A percentile compares a stretch with the other conserved stretches of the same genome.
Conservation (phyloP, 495 filamentous ascomycete species). For the Parachaetomium inaequale region DNA sequence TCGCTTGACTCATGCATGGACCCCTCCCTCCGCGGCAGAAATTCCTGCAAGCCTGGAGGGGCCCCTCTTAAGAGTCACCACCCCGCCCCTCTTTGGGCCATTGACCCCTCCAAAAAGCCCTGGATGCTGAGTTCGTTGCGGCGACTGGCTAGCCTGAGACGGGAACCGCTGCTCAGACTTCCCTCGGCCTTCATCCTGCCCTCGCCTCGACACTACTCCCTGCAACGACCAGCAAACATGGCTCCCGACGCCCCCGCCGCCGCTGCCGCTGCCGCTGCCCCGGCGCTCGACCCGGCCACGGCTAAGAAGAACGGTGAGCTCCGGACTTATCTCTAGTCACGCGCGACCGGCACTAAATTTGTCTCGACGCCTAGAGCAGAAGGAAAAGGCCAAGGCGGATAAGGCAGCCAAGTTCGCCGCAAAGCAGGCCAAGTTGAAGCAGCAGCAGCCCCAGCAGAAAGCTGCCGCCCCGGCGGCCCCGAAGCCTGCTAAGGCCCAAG, state of each 20-base stretch:
- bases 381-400: constrained; percentile 33
- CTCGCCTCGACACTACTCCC: constrained; percentile 24
- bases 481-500: constrained; percentile 35
- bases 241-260: constrained; percentile 19
- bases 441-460: constrained; percentile 18
- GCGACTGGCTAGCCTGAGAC: constrained; percentile 31
- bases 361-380: constrained; percentile 20
- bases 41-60: constrained; percentile 20
- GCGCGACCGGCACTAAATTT: constrained; percentile 2
- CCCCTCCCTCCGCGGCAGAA: constrained; percentile 19
- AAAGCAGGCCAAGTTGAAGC: constrained; percentile 30
- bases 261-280: constrained; percentile 15
- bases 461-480: constrained; percentile 15
- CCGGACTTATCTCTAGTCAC: constrained; percentile 23
- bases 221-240: constrained; percentile 22
- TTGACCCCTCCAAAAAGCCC: constrained; percentile 30
- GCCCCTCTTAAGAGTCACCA: constrained; percentile 23
- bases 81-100: constrained; percentile 19
- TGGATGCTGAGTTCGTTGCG: constrained; percentile 33
- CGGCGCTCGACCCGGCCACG: constrained; percentile 20
- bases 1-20: constrained; percentile 12
- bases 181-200: constrained; percentile 21
- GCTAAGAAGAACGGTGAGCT: constrained; percentile 34
- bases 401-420: constrained; percentile 39
- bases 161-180: constrained; percentile 25